Percentiles rank a stretch among this genome's conserved stretches.
phyloP scores from a whole-genome alignment of 331 rosid genomes.

The Arachis monticola region DNA sequence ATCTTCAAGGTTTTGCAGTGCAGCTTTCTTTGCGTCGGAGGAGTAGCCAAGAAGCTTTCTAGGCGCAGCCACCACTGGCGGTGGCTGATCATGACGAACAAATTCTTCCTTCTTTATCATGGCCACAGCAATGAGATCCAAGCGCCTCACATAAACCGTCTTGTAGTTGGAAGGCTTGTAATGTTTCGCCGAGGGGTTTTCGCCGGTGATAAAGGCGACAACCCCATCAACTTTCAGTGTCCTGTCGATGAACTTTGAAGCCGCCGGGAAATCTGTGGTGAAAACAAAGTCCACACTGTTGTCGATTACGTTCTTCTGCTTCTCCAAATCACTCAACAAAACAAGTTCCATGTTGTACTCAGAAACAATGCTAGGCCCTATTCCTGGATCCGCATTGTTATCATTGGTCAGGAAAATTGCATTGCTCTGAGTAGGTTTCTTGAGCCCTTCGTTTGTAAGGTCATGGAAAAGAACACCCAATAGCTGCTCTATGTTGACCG shows the following conservation, averaged over 20 bases:
- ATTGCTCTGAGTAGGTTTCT: conserved; percentile 9
- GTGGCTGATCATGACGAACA: background rate
- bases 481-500: conserved; percentile 30
- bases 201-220: conserved; percentile 22
- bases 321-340: conserved; percentile 28
- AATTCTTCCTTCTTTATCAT: conserved; percentile 45
- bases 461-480: conserved; percentile 48
- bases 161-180: conserved; percentile 46
- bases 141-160: conserved; percentile 46
- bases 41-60: conserved; percentile 44
- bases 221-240: conserved; percentile 49
- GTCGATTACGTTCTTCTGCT: conserved; percentile 30
- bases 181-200: background rate
- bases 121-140: conserved; percentile 44
- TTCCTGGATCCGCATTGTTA: too few species aligned
- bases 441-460: conserved; percentile 61
- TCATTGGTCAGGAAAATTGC: conserved; percentile 40
- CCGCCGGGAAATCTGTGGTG: conserved; percentile 33
- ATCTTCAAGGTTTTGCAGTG: conserved; percentile 66
- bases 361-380: conserved; percentile 10
- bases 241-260: conserved; percentile 50
- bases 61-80: background rate
- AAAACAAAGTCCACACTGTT: conserved; percentile 47
- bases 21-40: conserved; percentile 58
- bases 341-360: conserved; percentile 48